Evolutionary conservation across 345 rosid genomes (phyloP).

Genomic region (Lepidium aucheri): DNA sequence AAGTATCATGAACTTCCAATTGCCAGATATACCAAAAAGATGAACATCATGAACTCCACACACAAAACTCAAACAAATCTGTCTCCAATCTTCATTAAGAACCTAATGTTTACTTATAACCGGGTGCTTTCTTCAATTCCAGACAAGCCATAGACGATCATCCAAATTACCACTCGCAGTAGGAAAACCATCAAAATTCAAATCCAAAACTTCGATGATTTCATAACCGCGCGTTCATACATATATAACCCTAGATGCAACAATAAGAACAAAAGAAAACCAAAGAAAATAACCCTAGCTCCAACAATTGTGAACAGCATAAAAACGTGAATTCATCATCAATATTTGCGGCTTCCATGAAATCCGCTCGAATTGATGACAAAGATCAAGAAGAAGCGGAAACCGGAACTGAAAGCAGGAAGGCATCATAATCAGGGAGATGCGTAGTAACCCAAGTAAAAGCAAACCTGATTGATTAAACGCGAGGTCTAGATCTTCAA

Average conservation of each 20-base stretch:
- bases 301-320: neutral
- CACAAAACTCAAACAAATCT: neutral
- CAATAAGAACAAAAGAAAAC: neutral
- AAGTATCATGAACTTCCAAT: neutral
- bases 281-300: neutral
- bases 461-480: conserved; percentile 23
- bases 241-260: neutral
- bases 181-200: neutral
- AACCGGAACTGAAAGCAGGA: conserved; percentile 9
- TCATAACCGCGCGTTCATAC: neutral
- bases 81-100: neutral
- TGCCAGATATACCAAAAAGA: neutral
- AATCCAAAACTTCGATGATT: neutral
- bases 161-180: neutral
- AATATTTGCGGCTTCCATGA: neutral
- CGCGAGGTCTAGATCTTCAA: neutral
- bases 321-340: neutral
- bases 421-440: conserved; percentile 1
- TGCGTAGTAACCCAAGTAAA: neutral
- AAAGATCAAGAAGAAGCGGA: conserved; percentile 6
- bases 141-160: neutral
- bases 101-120: neutral
- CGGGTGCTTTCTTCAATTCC: neutral
- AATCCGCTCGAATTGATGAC: neutral
- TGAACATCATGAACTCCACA: neutral